These are phyloP conservation scores for Botrytis fabae DNA, from an alignment of 2,329 filamentous ascomycete genomes.

Conservation along the genomic window DNA sequence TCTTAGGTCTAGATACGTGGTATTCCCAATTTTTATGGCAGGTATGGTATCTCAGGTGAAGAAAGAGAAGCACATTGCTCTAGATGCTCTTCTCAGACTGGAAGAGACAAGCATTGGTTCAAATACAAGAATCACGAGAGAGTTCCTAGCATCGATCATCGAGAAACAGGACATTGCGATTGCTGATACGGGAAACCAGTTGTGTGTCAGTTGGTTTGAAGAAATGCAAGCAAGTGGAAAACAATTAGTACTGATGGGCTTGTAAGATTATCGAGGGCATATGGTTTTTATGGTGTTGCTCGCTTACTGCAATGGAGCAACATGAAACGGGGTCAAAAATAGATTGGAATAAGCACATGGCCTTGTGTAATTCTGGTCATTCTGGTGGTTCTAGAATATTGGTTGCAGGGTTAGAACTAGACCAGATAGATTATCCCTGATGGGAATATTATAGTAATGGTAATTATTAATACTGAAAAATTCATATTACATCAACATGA, in stretches of 20 bases:
- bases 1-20: conserved; percentile 47
- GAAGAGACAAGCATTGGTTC: conserved; percentile 51
- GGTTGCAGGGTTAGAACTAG: neutral
- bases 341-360: neutral
- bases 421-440: neutral
- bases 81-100: conserved; percentile 51
- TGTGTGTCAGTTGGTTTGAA: conserved; percentile 52
- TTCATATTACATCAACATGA: neutral
- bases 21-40: conserved; percentile 57
- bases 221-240: conserved; percentile 48
- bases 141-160: conserved; percentile 47
- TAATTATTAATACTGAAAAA: neutral
- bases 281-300: neutral
- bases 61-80: conserved; percentile 47
- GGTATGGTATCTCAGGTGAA: conserved; percentile 47
- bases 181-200: conserved; percentile 43
- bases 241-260: conserved; percentile 53
- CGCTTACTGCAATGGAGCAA: neutral
- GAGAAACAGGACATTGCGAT: conserved; percentile 36
- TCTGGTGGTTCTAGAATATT: neutral
- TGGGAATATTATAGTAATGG: neutral
- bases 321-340: neutral
- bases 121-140: conserved; percentile 48
- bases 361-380: neutral
- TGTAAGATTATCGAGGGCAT: conserved; percentile 36